Base-by-base conservation (phyloP, 768 basidiomycete species). In the Flagelloscypha sp. region DNA sequence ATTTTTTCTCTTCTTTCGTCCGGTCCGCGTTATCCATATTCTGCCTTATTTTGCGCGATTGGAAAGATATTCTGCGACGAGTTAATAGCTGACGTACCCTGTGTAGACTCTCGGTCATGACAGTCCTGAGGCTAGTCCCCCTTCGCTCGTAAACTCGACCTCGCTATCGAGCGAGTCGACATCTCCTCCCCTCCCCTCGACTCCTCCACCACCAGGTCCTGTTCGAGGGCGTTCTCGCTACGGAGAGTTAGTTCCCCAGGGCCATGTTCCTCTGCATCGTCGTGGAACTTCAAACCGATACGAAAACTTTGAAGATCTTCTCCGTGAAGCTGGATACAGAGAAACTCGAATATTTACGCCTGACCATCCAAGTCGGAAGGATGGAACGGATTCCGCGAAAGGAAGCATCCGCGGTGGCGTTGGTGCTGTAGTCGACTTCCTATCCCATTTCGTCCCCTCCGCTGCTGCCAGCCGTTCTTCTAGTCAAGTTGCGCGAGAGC, bases 321-420 rank as follows among this genome's bases (percentile, higher is more conserved):
- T 95, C 18, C 67, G 75, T 33, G 84, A 89, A 53, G 87, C 87
- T 1, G 90, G 90, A 2, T 93, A 92, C 66, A 89, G 88, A 55
- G 90, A 94, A 52, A 92, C 88, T 3, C 73, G 89, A 27, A 70
- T 95, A 8, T 84, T 86, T 48, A 92, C 90, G 0, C 89, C 90
- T 6, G 86, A 17, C 48, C 49, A 15, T 50, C 49, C 8, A 51
- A 55, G 9, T 10, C 40, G 41, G 52, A 47, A 40, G n/a, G 43
- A 49, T 40, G 24, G 38, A 34, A 37, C 42, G 41, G 49, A 52
- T 33, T 48, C 24, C 7, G 55, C 47, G 36, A 60, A 59, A 18
- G 58, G 58, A 16, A 65, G 61, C 34, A 52, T 70, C 38, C 61
- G 65, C 33, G 55, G 47, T 18, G 71, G 72, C 7, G 54, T 71